Percentiles rank a stretch among this genome's conserved stretches.
phyloP scores from a whole-genome alignment of 306 rosid genomes.

The Fagus sylvatica region DNA sequence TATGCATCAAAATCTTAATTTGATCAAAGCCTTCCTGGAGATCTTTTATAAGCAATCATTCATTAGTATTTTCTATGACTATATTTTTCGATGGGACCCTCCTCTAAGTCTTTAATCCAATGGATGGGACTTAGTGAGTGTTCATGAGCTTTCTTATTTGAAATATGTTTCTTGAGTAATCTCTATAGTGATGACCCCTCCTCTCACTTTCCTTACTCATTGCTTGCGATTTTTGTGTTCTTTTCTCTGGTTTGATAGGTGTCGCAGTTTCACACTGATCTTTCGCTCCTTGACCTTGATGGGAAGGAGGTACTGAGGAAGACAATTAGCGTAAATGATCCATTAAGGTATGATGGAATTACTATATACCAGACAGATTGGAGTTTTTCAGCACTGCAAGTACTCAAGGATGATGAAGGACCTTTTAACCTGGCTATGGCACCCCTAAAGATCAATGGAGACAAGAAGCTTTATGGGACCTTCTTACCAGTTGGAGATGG shows the following conservation, averaged over 20 bases:
- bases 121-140: background rate
- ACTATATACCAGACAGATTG: conserved; percentile 97
- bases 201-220: background rate
- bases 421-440: conserved; percentile 97
- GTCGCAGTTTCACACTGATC: conserved; percentile 84
- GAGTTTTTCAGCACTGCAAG: conserved; percentile 84
- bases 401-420: conserved; percentile 83
- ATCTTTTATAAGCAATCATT: background rate
- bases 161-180: conserved; percentile 3
- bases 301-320: conserved; percentile 92
- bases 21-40: background rate
- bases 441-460: conserved; percentile 87
- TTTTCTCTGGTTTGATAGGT: conserved; percentile 45
- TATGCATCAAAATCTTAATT: background rate
- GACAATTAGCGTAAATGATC: conserved; percentile 90
- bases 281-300: conserved; percentile 66
- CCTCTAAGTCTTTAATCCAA: background rate
- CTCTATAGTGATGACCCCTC: background rate
- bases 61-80: background rate
- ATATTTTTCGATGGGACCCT: background rate
- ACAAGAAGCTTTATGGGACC: conserved; percentile 90
- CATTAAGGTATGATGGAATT: conserved; percentile 77
- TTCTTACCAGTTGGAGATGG: conserved; percentile 84
- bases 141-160: background rate
- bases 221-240: background rate